Percentiles rank a stretch among this genome's conserved stretches.
These are phyloP conservation scores for Corchorus olitorius DNA, from an alignment of 345 rosid species.

Conservation along the genomic window DNA sequence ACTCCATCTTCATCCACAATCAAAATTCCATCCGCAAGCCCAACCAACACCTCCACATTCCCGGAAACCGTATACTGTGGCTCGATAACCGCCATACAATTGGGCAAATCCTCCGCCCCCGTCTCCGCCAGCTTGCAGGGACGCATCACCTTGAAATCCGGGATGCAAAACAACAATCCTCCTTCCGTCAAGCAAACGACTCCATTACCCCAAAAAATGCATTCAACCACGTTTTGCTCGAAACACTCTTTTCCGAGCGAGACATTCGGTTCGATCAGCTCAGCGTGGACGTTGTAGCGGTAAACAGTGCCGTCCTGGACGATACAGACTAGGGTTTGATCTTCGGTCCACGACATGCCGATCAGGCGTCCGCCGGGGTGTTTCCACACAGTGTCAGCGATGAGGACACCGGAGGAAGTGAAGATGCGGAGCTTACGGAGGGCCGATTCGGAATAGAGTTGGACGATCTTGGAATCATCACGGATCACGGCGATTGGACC, in stretches of 20 bases:
- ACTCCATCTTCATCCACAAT: slow-evolving; percentile 85
- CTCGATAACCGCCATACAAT: slow-evolving; percentile 78
- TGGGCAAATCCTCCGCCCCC: slow-evolving; percentile 56
- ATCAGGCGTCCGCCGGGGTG: slow-evolving; percentile 89
- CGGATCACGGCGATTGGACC: slow-evolving; percentile 95
- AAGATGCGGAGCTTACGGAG: slow-evolving; percentile 93
- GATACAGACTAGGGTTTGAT: slow-evolving; percentile 73
- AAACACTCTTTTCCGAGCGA: slow-evolving; percentile 84
- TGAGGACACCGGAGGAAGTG: slow-evolving; percentile 76
- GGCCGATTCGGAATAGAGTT: slow-evolving; percentile 95
- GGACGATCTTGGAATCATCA: slow-evolving; percentile 98
- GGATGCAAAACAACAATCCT: slow-evolving; percentile 59
- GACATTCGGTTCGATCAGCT: slow-evolving; percentile 67
- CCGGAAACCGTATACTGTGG: slow-evolving; percentile 93
- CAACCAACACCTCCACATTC: slow-evolving; percentile 76
- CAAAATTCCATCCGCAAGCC: slow-evolving; percentile 55
- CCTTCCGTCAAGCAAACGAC: slow-evolving; percentile 87
- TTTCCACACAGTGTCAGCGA: slow-evolving; percentile 91
- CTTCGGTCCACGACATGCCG: slow-evolving; percentile 96
- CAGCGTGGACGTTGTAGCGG: slow-evolving; percentile 77
- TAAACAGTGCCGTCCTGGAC: slow-evolving; percentile 95
- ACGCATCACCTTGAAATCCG: slow-evolving; percentile 70
- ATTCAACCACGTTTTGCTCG: slow-evolving; percentile 89
- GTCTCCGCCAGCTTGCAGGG: slow-evolving; percentile 64
- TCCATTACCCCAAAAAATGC: slow-evolving; percentile 90